Base-by-base conservation (phyloP, 805 yeast species). In the Clavispora vitiphila region DNA sequence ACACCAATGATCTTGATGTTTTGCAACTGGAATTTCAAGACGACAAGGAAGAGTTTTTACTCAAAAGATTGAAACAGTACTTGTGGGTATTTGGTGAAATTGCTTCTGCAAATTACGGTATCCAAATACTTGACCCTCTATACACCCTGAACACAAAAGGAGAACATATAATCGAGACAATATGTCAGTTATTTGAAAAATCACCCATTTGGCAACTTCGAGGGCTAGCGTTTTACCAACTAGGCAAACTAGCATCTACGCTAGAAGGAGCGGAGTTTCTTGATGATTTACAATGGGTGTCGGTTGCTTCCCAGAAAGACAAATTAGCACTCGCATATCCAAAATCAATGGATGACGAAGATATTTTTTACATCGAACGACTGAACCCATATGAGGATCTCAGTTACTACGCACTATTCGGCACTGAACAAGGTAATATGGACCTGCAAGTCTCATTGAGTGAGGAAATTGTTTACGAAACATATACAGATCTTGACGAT, bases 1-100 rank as follows among this genome's bases (percentile, higher is more conserved):
- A 29, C 8, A 29, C 20, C 11, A 29, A 29, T 29, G 32, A 29
- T 29, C n/a, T 29, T 16, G 10, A 8, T 6, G 19, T 29, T 15
- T 29, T 29, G 8, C 12, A 29, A 9, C n/a, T 5, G 3, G 32
- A 16, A 8, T 11, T 29, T 8, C 32, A 8, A 12, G 20, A 29
- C 8, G 24, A 32, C 4, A 24, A 32, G 16, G 65, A 70, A 6
- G 61, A 63, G 15, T 44, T 41, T 24, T 35, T 41, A 14, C 23
- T 52, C 14, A 44, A 39, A 14, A 73, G 72, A 47, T 60, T 91
- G 20, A 87, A 86, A 55, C 86, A 90, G 9, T 77, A 83, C 25
- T 53, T 91, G 26, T 91, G 97, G 97, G 81, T 95, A 1, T 70
- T 87, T 25, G 97, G 96, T 0, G 81, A 82, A 53, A 79, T 90